Evolutionary conservation across 345 rosid species (phyloP).

Genomic region (Brassica nigra): DNA sequence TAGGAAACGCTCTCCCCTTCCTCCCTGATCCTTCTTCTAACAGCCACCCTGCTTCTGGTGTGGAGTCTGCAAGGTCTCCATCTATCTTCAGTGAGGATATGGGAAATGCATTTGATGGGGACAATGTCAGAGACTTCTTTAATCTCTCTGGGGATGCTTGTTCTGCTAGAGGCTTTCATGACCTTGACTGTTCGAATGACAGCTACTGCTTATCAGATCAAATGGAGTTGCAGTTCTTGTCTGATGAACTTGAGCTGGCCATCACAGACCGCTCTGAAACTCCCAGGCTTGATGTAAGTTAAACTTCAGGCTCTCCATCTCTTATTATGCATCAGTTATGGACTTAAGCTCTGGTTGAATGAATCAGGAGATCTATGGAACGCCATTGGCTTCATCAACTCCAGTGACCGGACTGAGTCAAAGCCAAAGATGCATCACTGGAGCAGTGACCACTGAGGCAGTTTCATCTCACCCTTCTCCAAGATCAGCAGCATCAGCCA

Average conservation of each 20-base stretch:
- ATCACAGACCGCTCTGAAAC: conserved; percentile 75
- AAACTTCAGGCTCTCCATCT: not conserved
- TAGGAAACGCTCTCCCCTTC: conserved; percentile 71
- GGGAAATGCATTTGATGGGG: conserved; percentile 48
- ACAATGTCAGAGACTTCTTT: conserved; percentile 56
- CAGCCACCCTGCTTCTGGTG: conserved; percentile 55
- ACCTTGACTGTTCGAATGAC: conserved; percentile 47
- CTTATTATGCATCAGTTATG: not conserved
- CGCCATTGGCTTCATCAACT: conserved; percentile 46
- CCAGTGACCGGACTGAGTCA: conserved; percentile 38
- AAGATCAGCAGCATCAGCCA: conserved; percentile 43
- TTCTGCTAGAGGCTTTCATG: conserved; percentile 55
- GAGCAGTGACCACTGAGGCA: conserved; percentile 43
- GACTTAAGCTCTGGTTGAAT: conserved; percentile 26
- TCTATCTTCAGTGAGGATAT: conserved; percentile 54
- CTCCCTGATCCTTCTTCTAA: conserved; percentile 69
- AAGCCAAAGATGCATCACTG: conserved; percentile 42
- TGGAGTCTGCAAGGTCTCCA: conserved; percentile 59
- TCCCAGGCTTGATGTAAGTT: conserved; percentile 82
- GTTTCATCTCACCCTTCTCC: conserved; percentile 53
- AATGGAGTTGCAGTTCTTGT: conserved; percentile 77
- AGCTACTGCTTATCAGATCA: conserved; percentile 56
- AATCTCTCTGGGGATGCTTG: conserved; percentile 54
- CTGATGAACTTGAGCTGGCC: conserved; percentile 81
- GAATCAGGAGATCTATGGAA: conserved; percentile 70